A percentile compares a stretch with the other conserved stretches of the same genome.
Conservation (phyloP, 768 basidiomycete species). For the Pleurotus citrinopileatus region DNA sequence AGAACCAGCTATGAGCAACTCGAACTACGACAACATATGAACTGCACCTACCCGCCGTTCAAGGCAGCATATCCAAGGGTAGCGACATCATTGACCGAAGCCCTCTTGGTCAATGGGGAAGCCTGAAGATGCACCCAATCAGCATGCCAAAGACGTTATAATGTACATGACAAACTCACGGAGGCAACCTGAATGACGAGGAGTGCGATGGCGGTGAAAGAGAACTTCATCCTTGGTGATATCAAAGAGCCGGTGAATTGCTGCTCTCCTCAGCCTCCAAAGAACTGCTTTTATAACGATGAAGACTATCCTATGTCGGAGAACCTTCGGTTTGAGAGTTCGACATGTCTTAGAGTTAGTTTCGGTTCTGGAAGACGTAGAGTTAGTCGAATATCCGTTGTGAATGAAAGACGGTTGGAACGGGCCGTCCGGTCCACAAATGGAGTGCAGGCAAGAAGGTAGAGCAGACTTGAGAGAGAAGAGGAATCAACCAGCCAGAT, state of each 20-base stretch:
- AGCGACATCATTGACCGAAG: conserved; percentile 32
- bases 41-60: conserved; percentile 13
- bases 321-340: background rate
- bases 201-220: background rate
- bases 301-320: background rate
- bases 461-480: background rate
- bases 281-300: background rate
- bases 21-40: background rate
- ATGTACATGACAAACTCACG: background rate
- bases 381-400: no score
- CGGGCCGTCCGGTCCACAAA: background rate
- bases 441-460: background rate
- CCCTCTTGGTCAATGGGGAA: conserved; percentile 29
- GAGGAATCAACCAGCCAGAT: background rate
- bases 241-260: background rate
- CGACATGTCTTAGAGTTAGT: background rate
- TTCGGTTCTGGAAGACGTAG: background rate
- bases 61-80: conserved; percentile 33
- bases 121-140: background rate
- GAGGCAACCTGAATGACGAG: background rate
- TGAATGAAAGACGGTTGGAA: background rate
- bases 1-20: background rate
- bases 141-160: background rate
- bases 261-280: background rate
- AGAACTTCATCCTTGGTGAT: background rate